Conservation (phyloP, 2,329 filamentous ascomycete species). For the Triangularia verruculosa region DNA sequence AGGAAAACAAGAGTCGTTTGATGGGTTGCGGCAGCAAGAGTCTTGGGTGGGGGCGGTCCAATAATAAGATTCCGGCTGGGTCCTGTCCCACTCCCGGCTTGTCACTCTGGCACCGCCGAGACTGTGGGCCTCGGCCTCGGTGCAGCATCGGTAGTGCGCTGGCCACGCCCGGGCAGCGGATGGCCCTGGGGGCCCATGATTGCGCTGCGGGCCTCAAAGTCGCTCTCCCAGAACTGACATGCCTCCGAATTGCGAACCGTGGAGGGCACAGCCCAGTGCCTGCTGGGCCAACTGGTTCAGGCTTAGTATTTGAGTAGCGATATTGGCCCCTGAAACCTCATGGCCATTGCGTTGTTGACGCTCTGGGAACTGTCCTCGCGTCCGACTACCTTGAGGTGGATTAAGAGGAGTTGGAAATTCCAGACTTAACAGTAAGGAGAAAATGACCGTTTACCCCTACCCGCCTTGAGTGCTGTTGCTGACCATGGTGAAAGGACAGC, state of each 20-base stretch:
- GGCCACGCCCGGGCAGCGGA: neutral
- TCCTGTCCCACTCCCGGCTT: neutral
- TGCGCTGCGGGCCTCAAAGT: neutral
- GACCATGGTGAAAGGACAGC: neutral
- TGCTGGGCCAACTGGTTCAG: neutral
- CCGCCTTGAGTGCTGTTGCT: neutral
- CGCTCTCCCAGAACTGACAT: neutral
- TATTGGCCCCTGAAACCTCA: neutral
- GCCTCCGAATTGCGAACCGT: neutral
- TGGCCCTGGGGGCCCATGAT: neutral
- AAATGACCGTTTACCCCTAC: too few species aligned
- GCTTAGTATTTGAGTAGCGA: neutral
- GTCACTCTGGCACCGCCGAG: neutral
- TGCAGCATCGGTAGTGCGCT: neutral
- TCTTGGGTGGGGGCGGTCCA: neutral
- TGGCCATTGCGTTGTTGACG: neutral
- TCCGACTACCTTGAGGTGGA: neutral
- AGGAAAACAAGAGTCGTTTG: neutral
- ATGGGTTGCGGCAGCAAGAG: neutral
- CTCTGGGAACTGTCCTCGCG: neutral
- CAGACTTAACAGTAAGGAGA: neutral
- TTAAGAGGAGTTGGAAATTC: neutral
- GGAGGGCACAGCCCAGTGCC: neutral
- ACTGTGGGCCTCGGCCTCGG: neutral
- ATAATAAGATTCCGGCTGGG: neutral